phyloP scores from a whole-genome alignment of 2,329 filamentous ascomycete species.

The Macrophomina pseudophaseolina region DNA sequence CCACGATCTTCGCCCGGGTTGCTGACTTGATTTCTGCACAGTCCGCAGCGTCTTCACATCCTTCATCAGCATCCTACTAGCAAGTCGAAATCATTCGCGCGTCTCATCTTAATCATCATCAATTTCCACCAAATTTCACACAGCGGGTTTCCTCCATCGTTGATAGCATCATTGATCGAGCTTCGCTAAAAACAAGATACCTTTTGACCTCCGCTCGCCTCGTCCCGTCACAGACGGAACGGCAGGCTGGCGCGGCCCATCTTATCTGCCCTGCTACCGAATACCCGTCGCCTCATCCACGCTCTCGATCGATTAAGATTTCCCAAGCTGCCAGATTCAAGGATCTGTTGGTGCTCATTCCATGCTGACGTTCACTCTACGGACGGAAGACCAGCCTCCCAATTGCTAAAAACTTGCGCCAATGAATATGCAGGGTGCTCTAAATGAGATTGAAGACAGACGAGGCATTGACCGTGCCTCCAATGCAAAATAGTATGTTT shows the following conservation, averaged over 20 bases:
- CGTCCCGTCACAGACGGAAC: not conserved
- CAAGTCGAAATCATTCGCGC: not conserved
- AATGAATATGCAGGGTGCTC: constrained; percentile 11
- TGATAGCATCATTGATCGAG: not conserved
- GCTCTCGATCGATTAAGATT: not conserved
- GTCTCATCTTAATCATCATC: constrained; percentile 14
- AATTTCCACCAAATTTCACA: not conserved
- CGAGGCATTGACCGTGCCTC: not conserved
- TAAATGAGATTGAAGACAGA: not conserved
- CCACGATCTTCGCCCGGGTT: constrained; percentile 1
- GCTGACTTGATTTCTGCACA: constrained; percentile 13
- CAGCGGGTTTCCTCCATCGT: not conserved
- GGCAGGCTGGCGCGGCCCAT: not conserved
- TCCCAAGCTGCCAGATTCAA: not conserved
- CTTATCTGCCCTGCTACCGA: not conserved
- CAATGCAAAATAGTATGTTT: constrained; percentile 9
- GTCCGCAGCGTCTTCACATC: not conserved
- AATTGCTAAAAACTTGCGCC: constrained; percentile 13
- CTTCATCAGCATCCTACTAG: not conserved
- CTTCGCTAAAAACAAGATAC: constrained; percentile 12
- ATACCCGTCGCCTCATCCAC: not conserved
- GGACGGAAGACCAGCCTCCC: not conserved
- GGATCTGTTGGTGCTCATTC: not conserved
- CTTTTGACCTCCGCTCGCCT: not conserved
- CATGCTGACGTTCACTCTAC: not conserved